Evolutionary conservation across 139 green algal species (phyloP).

Genomic region (Chlorella sorokiniana): DNA sequence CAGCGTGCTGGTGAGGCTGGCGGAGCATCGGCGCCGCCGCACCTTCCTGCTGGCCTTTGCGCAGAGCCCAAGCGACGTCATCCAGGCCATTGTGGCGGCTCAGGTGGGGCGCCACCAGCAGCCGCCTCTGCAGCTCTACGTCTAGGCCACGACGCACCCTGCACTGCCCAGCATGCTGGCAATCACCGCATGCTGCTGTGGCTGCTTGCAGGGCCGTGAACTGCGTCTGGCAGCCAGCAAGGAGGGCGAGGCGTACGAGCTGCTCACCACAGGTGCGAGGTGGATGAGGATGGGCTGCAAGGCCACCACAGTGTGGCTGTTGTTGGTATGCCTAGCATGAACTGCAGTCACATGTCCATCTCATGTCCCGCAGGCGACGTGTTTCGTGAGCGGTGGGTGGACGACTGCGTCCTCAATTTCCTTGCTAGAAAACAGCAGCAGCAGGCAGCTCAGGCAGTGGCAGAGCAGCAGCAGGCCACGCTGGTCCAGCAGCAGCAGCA

Average conservation of each 20-base stretch:
- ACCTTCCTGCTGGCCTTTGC: slow-evolving; percentile 78
- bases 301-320: neutral
- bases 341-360: too few species aligned
- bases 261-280: neutral
- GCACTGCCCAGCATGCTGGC: neutral
- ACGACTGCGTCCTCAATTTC: slow-evolving; percentile 78
- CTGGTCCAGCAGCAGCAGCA: neutral
- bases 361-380: slow-evolving; percentile 9
- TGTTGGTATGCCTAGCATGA: neutral
- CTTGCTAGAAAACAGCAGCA: slow-evolving; percentile 39
- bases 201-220: neutral
- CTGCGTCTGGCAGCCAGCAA: slow-evolving; percentile 22
- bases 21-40: slow-evolving; percentile 67
- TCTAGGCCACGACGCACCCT: neutral
- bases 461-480: neutral
- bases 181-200: too few species aligned
- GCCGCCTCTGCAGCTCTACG: neutral
- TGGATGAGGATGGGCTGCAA: neutral
- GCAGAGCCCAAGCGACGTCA: slow-evolving; percentile 75
- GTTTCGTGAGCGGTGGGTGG: slow-evolving; percentile 77
- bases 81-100: slow-evolving; percentile 72
- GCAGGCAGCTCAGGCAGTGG: neutral
- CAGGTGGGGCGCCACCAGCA: slow-evolving; percentile 42
- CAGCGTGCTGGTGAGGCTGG: slow-evolving; percentile 8
- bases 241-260: slow-evolving; percentile 13